Percentiles rank a stretch among this genome's conserved stretches.
Conservation (phyloP, 805 yeast species). For the Metschnikowia similis region DNA sequence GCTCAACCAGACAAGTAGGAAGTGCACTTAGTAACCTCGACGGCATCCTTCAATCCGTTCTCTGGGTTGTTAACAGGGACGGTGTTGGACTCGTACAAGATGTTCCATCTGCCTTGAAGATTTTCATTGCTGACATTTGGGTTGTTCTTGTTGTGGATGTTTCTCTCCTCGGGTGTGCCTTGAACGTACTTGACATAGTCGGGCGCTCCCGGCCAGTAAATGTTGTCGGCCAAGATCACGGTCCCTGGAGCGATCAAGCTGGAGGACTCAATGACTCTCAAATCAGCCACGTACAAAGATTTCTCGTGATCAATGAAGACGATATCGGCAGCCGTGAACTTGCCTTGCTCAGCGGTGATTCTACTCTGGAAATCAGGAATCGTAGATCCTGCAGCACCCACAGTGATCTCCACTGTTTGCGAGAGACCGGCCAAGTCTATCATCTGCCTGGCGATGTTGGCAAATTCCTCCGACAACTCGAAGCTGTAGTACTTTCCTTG, state of each 20-base stretch:
- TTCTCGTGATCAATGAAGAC: constrained; percentile 41
- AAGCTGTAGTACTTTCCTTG: constrained; percentile 31
- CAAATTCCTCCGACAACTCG: constrained; percentile 29
- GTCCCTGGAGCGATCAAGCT: constrained; percentile 39
- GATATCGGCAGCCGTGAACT: constrained; percentile 27
- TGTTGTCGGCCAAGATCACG: constrained; percentile 36
- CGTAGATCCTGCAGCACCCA: constrained; percentile 29
- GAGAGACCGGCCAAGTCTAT: constrained; percentile 33
- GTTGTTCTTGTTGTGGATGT: constrained; percentile 22
- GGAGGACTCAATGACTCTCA: constrained; percentile 38
- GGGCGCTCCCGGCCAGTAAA: constrained; percentile 32
- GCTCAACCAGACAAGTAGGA: constrained; percentile 21
- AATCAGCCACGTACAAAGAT: constrained; percentile 36
- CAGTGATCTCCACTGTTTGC: constrained; percentile 26
- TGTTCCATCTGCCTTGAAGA: constrained; percentile 38
- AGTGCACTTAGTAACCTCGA: constrained; percentile 30
- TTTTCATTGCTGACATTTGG: constrained; percentile 25
- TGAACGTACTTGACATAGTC: constrained; percentile 38
- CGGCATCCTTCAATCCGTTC: constrained; percentile 20
- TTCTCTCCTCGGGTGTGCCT: constrained; percentile 34
- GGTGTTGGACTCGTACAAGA: constrained; percentile 33
- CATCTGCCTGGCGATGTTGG: constrained; percentile 24
- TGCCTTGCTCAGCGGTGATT: constrained; percentile 6
- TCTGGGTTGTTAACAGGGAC: constrained; percentile 15
- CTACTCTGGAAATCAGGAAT: constrained; percentile 24